Conservation (phyloP, 805 yeast genomes). For the Pichia cephalocereana region DNA sequence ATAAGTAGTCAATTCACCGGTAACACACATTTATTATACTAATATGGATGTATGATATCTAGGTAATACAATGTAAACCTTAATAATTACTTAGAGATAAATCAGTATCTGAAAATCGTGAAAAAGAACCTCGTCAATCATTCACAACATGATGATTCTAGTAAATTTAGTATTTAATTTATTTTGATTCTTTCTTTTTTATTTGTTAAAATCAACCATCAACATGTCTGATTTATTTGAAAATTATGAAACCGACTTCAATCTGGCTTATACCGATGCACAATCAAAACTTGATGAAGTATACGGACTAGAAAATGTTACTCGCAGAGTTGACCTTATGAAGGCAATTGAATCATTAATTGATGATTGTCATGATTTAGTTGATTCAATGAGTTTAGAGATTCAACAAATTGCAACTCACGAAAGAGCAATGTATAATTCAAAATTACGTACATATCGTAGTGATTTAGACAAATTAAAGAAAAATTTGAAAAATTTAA, state of each 20-base stretch:
- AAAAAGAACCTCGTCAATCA: too few relatives aligned
- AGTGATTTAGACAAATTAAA: conserved; percentile 50
- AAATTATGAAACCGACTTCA: conserved; percentile 63
- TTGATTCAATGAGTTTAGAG: conserved; percentile 84
- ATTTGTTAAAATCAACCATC: background rate
- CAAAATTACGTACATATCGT: conserved; percentile 67
- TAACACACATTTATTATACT: too few relatives aligned
- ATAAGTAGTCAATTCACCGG: too few relatives aligned
- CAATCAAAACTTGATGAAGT: conserved; percentile 53
- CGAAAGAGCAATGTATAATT: conserved; percentile 59
- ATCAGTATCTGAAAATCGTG: too few relatives aligned
- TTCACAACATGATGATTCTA: too few relatives aligned
- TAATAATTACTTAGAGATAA: too few relatives aligned
- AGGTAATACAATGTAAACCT: too few relatives aligned
- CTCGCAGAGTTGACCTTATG: conserved; percentile 44
- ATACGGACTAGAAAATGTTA: conserved; percentile 34
- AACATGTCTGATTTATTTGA: conserved; percentile 43
- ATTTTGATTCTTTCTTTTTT: background rate
- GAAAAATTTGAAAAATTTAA: conserved; percentile 40
- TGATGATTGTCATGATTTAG: conserved; percentile 73
- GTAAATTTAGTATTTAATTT: background rate
- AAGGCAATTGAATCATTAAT: conserved; percentile 54
- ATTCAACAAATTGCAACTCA: conserved; percentile 75
- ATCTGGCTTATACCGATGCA: conserved; percentile 61
- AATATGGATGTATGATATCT: too few relatives aligned